Evolutionary conservation across 2,329 filamentous ascomycete genomes (phyloP).

Genomic region (Penicillium brevicompactum): DNA sequence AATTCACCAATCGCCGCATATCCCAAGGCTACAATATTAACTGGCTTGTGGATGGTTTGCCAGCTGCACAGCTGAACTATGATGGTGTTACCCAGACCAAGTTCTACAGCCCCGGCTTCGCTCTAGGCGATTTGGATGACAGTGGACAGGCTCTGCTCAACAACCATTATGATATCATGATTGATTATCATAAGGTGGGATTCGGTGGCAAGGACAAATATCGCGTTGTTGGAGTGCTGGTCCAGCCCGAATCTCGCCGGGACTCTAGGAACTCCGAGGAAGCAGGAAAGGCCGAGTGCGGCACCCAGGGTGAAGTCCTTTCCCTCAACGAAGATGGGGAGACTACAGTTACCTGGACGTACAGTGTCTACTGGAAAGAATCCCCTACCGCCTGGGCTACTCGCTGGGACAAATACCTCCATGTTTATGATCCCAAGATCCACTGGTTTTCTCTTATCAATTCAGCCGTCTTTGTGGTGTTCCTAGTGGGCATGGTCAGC

Average conservation of each 20-base stretch:
- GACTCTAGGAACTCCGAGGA: slow-evolving; percentile 56
- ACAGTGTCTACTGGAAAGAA: slow-evolving; percentile 85
- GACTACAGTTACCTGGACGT: slow-evolving; percentile 79
- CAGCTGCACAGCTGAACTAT: slow-evolving; percentile 79
- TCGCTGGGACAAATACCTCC: slow-evolving; percentile 97
- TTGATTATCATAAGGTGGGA: slow-evolving; percentile 86
- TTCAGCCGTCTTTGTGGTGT: slow-evolving; percentile 90
- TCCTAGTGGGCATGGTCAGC: slow-evolving; percentile 85
- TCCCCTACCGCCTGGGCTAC: slow-evolving; percentile 92
- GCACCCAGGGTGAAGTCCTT: slow-evolving; percentile 59
- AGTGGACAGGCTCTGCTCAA: slow-evolving; percentile 67
- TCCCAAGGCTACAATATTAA: slow-evolving; percentile 87
- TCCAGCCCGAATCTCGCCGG: slow-evolving; percentile 74
- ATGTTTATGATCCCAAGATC: slow-evolving; percentile 96
- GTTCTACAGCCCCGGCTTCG: slow-evolving; percentile 91
- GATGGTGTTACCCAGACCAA: slow-evolving; percentile 75
- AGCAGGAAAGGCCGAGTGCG: slow-evolving; percentile 63
- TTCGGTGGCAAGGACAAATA: slow-evolving; percentile 61
- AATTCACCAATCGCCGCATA: slow-evolving; percentile 83
- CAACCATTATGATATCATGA: slow-evolving; percentile 92
- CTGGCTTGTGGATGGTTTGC: slow-evolving; percentile 92
- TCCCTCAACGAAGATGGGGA: slow-evolving; percentile 64
- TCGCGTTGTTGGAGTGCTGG: slow-evolving; percentile 88
- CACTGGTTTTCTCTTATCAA: slow-evolving; percentile 99
- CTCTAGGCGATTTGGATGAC: slow-evolving; percentile 64